Evolutionary conservation across 352 stramenopile genomes (phyloP), one percentile per base, ranked within the genome.

Genomic region (Stephanocyclus meneghinianus): DNA sequence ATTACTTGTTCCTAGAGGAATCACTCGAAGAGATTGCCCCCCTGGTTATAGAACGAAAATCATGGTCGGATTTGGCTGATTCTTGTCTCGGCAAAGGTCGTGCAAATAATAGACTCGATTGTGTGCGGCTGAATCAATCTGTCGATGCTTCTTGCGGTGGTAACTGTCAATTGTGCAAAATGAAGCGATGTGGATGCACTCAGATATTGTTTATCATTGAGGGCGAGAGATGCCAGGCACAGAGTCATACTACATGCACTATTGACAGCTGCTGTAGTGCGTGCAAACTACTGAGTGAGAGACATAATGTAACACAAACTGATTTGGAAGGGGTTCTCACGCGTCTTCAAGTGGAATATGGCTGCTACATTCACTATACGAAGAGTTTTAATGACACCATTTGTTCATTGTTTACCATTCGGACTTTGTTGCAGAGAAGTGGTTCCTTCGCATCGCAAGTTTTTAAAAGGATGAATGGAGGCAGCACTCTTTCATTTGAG

Each of bases 181-280:
- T 89, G 83, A 89, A 89, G 65, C 8, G 71, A 15, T 85, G 74
- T 73, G 78, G 79, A 18, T 89, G 83, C 59, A 61, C 47, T 16
- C 71, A 86, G 35, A 78, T 89, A n/a, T 80, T 89, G 64, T 89
- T 89, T 48, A 79, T 89, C n/a, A 83, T 89, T 77, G 83, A 89
- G 57, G 83, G 83, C 26, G 78, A 85, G 60, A 72, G 79, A 63
- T 89, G 83, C 51, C 55, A 73, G 32, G 72, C 21, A 15, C 55
- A 61, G 56, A 53, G 57, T 47, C 68, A 63, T 35, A 70, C 78
- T 15, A 82, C 78, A 74, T 89, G 83, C 56, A 85, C 40, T n/a
- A n/a, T 10, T 44, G 60, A 70, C 2, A 76, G 76, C 8, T 71
- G 62, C 21, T 87, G 83, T 47, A 72, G 67, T 66, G 73, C 66